These are phyloP conservation scores for Aegilops umbellulata DNA, from an alignment of 176 grass and related monocot species.

Conservation along the genomic window DNA sequence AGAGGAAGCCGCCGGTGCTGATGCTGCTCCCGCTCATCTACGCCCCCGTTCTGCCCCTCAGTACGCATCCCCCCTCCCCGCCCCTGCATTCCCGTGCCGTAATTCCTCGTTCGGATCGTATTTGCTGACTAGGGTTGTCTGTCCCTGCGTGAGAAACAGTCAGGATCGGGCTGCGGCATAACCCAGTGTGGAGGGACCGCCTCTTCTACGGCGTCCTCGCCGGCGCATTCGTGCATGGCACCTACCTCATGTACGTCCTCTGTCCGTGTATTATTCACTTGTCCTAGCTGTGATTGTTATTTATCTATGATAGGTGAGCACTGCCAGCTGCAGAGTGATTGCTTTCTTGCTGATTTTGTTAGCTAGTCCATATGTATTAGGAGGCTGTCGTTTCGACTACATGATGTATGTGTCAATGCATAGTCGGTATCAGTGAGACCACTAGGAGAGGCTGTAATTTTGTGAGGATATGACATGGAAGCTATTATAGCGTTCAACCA, in stretches of 20 bases:
- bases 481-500: not conserved
- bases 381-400: not conserved
- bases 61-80: slow-evolving; percentile 24
- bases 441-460: not conserved
- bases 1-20: slow-evolving; percentile 55
- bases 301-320: not conserved
- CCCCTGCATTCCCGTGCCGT: not conserved
- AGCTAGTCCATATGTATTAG: not conserved
- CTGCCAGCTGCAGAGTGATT: slow-evolving; percentile 15
- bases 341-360: not conserved
- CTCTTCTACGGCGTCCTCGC: slow-evolving; percentile 90
- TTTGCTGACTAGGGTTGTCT: slow-evolving; percentile 15
- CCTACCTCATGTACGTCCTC: slow-evolving; percentile 84
- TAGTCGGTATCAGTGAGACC: not conserved
- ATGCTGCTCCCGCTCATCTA: slow-evolving; percentile 84
- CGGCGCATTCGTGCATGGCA: slow-evolving; percentile 78
- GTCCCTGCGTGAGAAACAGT: slow-evolving; percentile 36
- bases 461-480: not conserved
- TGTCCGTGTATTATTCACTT: not conserved
- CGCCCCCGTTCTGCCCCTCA: slow-evolving; percentile 79
- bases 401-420: not conserved
- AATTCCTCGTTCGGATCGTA: not conserved
- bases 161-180: slow-evolving; percentile 80
- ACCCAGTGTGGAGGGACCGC: slow-evolving; percentile 79
- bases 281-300: not conserved